Evolutionary conservation across 371 early-diverging fungal genomes (phyloP), one percentile per base, ranked within the genome.

Genomic region (Capillidium heterosporum): DNA sequence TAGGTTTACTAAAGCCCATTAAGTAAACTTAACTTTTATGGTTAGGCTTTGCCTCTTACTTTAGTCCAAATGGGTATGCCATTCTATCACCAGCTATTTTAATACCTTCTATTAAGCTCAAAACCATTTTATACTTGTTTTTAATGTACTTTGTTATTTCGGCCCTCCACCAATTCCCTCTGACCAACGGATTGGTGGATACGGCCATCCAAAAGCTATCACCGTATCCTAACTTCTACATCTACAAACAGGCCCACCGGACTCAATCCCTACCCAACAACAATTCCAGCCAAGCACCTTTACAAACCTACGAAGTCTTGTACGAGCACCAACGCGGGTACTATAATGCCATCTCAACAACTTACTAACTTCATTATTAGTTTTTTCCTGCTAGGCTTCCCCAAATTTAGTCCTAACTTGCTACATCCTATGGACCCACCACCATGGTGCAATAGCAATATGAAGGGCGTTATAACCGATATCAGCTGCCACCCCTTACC

Each of bases 391-490:
- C 63, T 77, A 2, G 80, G 80, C 3, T 58, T 63, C 24, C 67
- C 70, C 24, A 70, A 61, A 47, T 80, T 74, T 56, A 76, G 75
- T 31, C 69, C 77, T 4, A 77, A 77, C 54, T 73, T 76, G 60
- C 69, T 80, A 0, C 57, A 77, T 40, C 80, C 76, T 44, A 67
- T 77, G 31, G 80, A 80, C 43, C 77, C 80, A 4, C 66, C 70
- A 57, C 72, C 77, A 35, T 80, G 80, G 80, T 76, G 75, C 24
- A 72, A 80, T 64, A 61, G 61, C 19, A 39, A 71, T 44, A 60
- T 75, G 69, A 63, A 61, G 72, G 65, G 66, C 47, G 15, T 76
- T 8, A 71, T 72, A 1, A 74, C 75, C 72, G 70, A 80, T 46
- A 71, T 66, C 0, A 58, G 65, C 19, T 68, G 67, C 21, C 76